A percentile compares a stretch with the other conserved stretches of the same genome.
phyloP scores from a whole-genome alignment of 2,329 filamentous ascomycete genomes.

The Trichothecium roseum region DNA sequence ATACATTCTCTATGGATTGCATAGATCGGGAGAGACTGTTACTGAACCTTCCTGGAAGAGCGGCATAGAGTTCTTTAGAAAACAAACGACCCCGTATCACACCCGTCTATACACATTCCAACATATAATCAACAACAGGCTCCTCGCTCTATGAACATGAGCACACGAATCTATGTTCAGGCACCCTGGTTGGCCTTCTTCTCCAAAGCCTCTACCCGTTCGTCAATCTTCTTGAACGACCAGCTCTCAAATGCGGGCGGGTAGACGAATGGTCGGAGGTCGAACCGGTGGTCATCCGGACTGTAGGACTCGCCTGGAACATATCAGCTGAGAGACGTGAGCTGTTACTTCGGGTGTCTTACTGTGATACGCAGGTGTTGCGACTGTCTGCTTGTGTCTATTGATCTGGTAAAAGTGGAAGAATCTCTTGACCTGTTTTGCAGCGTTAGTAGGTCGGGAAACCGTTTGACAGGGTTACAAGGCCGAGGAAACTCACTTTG shows the following conservation, averaged over 20 bases:
- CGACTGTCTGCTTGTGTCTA: slow-evolving; percentile 52
- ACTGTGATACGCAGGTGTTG: slow-evolving; percentile 34
- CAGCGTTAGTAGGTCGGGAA: too few relatives aligned
- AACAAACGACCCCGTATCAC: too few relatives aligned
- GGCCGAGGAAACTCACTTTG: slow-evolving; percentile 17
- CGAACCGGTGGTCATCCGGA: neutral
- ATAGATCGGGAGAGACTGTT: too few relatives aligned
- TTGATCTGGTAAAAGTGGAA: slow-evolving; percentile 47
- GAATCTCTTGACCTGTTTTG: slow-evolving; percentile 21
- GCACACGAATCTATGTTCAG: too few relatives aligned
- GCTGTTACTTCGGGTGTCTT: neutral
- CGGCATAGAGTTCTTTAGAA: too few relatives aligned
- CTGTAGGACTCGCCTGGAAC: neutral
- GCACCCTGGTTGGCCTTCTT: neutral
- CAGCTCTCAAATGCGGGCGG: neutral
- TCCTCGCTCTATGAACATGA: too few relatives aligned
- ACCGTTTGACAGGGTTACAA: too few relatives aligned
- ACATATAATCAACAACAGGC: too few relatives aligned
- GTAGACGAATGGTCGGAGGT: neutral
- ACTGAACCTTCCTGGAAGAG: too few relatives aligned
- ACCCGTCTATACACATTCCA: too few relatives aligned
- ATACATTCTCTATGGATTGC: too few relatives aligned
- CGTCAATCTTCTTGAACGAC: neutral
- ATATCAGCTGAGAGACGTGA: neutral
- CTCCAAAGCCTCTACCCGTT: neutral